Percentiles rank a stretch among this genome's conserved stretches.
Conservation (phyloP, 106 monocot species). For the Platanthera zijinensis region DNA sequence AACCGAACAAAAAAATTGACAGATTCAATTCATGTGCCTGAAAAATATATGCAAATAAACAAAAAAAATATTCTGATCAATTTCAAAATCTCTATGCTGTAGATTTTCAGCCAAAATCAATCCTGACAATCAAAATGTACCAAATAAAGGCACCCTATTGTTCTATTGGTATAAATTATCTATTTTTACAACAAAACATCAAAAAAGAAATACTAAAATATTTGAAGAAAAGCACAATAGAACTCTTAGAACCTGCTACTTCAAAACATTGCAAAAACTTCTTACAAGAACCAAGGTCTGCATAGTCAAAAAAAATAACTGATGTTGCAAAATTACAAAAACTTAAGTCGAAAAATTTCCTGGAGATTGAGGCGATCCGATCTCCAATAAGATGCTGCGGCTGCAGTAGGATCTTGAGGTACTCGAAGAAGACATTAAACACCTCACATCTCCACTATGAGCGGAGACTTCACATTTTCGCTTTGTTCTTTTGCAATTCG, state of each 20-base stretch:
- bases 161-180: not conserved
- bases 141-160: too few species aligned
- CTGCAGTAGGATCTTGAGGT: conserved; percentile 90
- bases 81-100: too few species aligned
- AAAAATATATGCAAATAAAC: too few species aligned
- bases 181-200: not conserved
- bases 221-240: too few species aligned
- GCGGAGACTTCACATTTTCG: conserved; percentile 19
- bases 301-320: not conserved
- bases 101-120: too few species aligned
- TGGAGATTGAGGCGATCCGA: conserved; percentile 63
- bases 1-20: too few species aligned
- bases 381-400: conserved; percentile 65
- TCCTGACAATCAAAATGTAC: too few species aligned
- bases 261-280: not conserved
- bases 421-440: conserved; percentile 77
- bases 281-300: not conserved
- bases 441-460: conserved; percentile 53
- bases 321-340: not conserved
- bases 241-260: too few species aligned
- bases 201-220: not conserved
- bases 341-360: conserved; percentile 23
- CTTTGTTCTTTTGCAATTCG: conserved; percentile 12
- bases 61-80: too few species aligned
- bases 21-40: too few species aligned